phyloP scores from a whole-genome alignment of 2,329 filamentous ascomycete species.

The Colletotrichum sansevieriae region DNA sequence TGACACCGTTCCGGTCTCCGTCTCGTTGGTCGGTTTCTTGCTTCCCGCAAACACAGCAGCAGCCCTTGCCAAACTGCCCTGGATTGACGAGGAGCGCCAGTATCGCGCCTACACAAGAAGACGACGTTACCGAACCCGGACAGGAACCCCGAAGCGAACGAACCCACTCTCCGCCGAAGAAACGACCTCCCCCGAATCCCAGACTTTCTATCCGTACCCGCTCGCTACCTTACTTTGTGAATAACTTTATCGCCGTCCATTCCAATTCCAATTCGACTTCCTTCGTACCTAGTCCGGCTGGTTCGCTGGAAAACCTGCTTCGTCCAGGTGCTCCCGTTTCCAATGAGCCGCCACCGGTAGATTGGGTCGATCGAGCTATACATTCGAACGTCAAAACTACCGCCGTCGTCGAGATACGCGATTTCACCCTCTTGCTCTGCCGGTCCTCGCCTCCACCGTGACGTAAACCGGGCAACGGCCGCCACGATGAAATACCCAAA shows the following conservation, averaged over 20 bases:
- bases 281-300: conserved; percentile 12
- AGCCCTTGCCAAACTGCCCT: too few relatives aligned
- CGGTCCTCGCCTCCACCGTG: not conserved
- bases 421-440: not conserved
- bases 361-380: not conserved
- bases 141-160: conserved; percentile 13
- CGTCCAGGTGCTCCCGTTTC: conserved; percentile 16
- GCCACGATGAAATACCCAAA: conserved; percentile 37
- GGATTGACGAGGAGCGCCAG: too few relatives aligned
- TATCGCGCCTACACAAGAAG: not conserved
- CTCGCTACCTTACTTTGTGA: conserved; percentile 17
- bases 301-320: conserved; percentile 22
- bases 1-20: conserved; percentile 5
- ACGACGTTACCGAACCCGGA: not conserved
- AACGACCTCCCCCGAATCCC: not conserved
- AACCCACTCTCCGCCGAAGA: conserved; percentile 32
- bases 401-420: not conserved
- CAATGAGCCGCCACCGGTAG: conserved; percentile 24
- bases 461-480: not conserved
- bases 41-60: not conserved
- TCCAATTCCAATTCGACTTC: conserved; percentile 17
- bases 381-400: conserved; percentile 13
- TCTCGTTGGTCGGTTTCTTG: conserved; percentile 12
- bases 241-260: conserved; percentile 5
- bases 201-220: conserved; percentile 14